These are phyloP conservation scores for Cryptococcus maquisensis DNA, from an alignment of 1,284 basidiomycete species.

Conservation along the genomic window DNA sequence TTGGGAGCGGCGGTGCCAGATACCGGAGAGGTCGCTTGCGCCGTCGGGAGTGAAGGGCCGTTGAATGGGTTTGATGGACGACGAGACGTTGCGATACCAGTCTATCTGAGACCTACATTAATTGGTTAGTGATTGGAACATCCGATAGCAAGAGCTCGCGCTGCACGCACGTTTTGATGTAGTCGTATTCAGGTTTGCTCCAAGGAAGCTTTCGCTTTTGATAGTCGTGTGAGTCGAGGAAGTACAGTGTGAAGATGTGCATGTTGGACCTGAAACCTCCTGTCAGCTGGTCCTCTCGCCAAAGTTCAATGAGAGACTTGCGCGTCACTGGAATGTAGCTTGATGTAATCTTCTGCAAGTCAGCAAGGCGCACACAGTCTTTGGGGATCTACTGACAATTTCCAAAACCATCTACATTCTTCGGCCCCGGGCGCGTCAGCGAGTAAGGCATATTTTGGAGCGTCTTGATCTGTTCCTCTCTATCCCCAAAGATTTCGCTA, in stretches of 20 bases:
- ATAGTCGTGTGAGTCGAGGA: conserved; percentile 84
- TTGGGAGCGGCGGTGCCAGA: conserved; percentile 51
- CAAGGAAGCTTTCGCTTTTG: conserved; percentile 54
- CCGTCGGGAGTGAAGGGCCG: conserved; percentile 75
- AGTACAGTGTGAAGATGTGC: conserved; percentile 83
- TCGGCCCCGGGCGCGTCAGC: conserved; percentile 71
- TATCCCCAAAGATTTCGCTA: conserved; percentile 60
- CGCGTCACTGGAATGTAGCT: conserved; percentile 53
- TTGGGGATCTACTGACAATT: conserved; percentile 58
- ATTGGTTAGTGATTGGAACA: not conserved
- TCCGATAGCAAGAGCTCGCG: not conserved
- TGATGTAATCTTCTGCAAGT: conserved; percentile 49
- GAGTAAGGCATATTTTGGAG: conserved; percentile 80
- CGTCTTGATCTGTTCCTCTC: conserved; percentile 62
- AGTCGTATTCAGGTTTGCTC: conserved; percentile 61
- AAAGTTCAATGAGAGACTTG: conserved; percentile 53
- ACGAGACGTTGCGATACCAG: conserved; percentile 79
- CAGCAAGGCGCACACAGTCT: too few species aligned
- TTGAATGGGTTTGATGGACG: conserved; percentile 63
- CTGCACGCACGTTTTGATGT: conserved; percentile 56
- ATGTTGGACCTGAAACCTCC: conserved; percentile 62
- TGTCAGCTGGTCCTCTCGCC: not conserved
- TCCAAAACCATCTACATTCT: conserved; percentile 74
- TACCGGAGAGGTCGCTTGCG: conserved; percentile 60
- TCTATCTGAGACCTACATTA: conserved; percentile 62